These are phyloP conservation scores for Inosperma sp. DNA, from an alignment of 768 basidiomycete genomes.

Conservation along the genomic window DNA sequence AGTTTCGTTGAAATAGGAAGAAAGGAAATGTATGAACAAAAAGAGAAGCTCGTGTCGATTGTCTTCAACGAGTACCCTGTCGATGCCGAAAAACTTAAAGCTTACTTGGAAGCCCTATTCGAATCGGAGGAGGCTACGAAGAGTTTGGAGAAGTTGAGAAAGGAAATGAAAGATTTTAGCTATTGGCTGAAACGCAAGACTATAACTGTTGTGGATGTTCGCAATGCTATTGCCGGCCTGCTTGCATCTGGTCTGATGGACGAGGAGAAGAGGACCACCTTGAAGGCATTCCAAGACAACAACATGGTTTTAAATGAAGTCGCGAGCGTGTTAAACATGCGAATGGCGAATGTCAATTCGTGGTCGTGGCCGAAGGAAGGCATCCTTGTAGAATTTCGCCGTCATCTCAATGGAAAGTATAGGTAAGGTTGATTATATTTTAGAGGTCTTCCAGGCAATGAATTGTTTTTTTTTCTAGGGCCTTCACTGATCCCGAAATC, in stretches of 20 bases:
- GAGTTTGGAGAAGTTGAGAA: conserved; percentile 28
- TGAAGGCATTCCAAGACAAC: conserved; percentile 41
- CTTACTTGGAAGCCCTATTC: conserved; percentile 38
- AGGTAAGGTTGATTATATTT: conserved; percentile 20
- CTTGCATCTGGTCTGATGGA: conserved; percentile 36
- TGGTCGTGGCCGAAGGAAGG: conserved; percentile 46
- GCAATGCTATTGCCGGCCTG: conserved; percentile 31
- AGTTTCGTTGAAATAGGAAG: conserved; percentile 33
- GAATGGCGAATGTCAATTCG: conserved; percentile 34
- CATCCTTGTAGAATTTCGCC: conserved; percentile 40
- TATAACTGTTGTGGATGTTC: conserved; percentile 26
- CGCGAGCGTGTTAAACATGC: conserved; percentile 44
- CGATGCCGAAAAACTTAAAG: conserved; percentile 29
- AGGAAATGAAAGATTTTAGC: conserved; percentile 27
- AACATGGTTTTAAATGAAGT: conserved; percentile 36
- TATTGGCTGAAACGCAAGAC: conserved; percentile 22
- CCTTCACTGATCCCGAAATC: conserved; percentile 47
- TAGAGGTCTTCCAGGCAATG: not conserved
- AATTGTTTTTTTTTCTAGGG: conserved; percentile 20
- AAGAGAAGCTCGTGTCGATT: conserved; percentile 35
- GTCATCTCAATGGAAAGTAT: conserved; percentile 47
- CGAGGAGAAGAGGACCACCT: conserved; percentile 36
- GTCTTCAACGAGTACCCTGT: conserved; percentile 36
- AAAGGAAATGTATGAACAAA: conserved; percentile 41
- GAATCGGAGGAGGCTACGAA: conserved; percentile 27